These are phyloP conservation scores for Cytospora schulzeri DNA, from an alignment of 2,329 filamentous ascomycete species.

Conservation along the genomic window DNA sequence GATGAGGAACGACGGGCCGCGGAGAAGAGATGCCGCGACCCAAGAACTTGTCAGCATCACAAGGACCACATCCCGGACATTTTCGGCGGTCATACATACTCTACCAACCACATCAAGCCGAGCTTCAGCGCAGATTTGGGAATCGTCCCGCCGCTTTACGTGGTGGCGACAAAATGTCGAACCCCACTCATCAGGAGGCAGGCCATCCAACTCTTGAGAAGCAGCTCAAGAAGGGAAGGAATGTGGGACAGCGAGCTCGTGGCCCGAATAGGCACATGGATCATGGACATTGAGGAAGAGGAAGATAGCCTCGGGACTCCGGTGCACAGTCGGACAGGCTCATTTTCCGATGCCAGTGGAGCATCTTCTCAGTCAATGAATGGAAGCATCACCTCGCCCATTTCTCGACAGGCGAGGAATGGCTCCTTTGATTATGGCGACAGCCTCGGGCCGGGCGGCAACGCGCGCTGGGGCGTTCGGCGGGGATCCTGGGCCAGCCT, in stretches of 20 bases:
- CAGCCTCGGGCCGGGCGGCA: constrained; percentile 46
- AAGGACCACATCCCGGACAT: constrained; percentile 38
- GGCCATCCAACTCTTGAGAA: constrained; percentile 62
- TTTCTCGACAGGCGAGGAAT: constrained; percentile 25
- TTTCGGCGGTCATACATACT: constrained; percentile 47
- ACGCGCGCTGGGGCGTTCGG: constrained; percentile 44
- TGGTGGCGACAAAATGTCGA: constrained; percentile 68
- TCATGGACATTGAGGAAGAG: constrained; percentile 57
- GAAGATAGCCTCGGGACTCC: constrained; percentile 39
- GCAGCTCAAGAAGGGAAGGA: constrained; percentile 63
- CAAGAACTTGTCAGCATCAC: constrained; percentile 46
- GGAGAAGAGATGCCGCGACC: constrained; percentile 48
- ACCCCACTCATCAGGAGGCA: constrained; percentile 58
- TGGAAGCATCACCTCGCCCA: constrained; percentile 32
- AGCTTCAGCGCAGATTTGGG: constrained; percentile 67
- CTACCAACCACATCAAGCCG: constrained; percentile 56
- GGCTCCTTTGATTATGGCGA: constrained; percentile 41
- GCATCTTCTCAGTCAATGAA: constrained; percentile 24
- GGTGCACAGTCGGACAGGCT: constrained; percentile 31
- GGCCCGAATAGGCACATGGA: constrained; percentile 57
- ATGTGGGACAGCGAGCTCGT: constrained; percentile 69
- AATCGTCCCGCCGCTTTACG: constrained; percentile 65
- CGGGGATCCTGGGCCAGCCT: constrained; percentile 32
- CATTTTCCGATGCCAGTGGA: constrained; percentile 21
- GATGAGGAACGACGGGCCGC: constrained; percentile 57